phyloP scores from a whole-genome alignment of 768 basidiomycete genomes.

The Pleurotus ostreatus region DNA sequence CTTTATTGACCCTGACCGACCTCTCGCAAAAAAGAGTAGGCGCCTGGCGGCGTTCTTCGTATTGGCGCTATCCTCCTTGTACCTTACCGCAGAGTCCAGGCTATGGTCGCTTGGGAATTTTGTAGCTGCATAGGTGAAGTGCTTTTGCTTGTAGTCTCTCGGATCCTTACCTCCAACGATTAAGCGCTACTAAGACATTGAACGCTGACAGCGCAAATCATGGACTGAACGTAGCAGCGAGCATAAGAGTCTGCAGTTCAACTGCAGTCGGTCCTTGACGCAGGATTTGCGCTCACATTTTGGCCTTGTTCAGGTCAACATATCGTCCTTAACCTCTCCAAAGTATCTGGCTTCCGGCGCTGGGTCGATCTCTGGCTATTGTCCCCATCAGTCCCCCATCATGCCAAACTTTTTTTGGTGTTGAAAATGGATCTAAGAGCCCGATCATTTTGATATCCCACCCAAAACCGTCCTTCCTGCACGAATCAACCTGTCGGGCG shows the following conservation, averaged over 20 bases:
- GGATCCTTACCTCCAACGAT: slow-evolving; percentile 56
- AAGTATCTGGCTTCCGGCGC: slow-evolving; percentile 13
- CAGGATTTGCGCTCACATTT: too few relatives aligned
- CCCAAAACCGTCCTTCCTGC: slow-evolving; percentile 60
- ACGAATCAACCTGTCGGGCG: slow-evolving; percentile 6
- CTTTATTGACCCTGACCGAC: background rate
- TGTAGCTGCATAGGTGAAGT: slow-evolving; percentile 73
- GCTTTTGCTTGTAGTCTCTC: background rate
- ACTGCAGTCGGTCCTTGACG: too few relatives aligned
- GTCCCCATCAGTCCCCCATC: slow-evolving; percentile 54
- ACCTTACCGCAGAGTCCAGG: too few relatives aligned
- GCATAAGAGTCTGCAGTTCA: slow-evolving; percentile 29
- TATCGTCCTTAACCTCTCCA: slow-evolving; percentile 24
- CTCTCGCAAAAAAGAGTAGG: too few relatives aligned
- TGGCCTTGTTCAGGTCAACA: too few relatives aligned
- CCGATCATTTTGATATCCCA: slow-evolving; percentile 67
- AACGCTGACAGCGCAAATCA: slow-evolving; percentile 70
- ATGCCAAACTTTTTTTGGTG: slow-evolving; percentile 78
- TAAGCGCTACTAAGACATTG: slow-evolving; percentile 79
- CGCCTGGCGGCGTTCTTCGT: too few relatives aligned
- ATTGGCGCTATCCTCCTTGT: too few relatives aligned
- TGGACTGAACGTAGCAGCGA: slow-evolving; percentile 40
- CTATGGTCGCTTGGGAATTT: slow-evolving; percentile 49
- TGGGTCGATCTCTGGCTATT: slow-evolving; percentile 70
- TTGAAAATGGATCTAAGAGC: slow-evolving; percentile 84